Evolutionary conservation across 805 yeast genomes (phyloP).

Genomic region (Clavispora santaluciae): DNA sequence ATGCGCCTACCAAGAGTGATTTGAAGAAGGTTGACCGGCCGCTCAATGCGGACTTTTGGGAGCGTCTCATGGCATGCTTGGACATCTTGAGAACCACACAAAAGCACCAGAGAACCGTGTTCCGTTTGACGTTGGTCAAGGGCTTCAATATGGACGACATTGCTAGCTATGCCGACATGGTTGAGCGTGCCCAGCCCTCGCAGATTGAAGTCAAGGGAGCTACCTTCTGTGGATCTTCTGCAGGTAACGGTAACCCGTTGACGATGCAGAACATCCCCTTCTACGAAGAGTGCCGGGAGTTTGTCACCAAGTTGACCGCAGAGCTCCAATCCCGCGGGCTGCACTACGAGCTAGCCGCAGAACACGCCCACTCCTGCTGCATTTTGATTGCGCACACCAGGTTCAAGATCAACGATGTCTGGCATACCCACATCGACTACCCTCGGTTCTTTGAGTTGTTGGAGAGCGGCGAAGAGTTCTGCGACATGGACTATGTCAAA

Average conservation of each 20-base stretch:
- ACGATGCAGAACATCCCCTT: constrained; percentile 96
- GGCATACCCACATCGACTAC: constrained; percentile 91
- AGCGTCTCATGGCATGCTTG: constrained; percentile 72
- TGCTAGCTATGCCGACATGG: constrained; percentile 81
- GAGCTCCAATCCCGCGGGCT: constrained; percentile 65
- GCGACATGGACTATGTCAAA: constrained; percentile 72
- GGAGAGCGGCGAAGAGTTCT: constrained; percentile 60
- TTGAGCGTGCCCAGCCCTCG: constrained; percentile 74
- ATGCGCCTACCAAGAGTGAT: constrained; percentile 82
- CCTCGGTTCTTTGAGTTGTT: constrained; percentile 67
- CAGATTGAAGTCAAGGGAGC: constrained; percentile 93
- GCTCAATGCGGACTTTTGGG: constrained; percentile 88
- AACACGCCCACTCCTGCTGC: constrained; percentile 94
- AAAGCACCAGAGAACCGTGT: constrained; percentile 82
- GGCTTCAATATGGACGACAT: constrained; percentile 86
- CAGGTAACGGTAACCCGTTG: constrained; percentile 77
- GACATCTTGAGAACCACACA: constrained; percentile 73
- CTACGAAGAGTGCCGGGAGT: constrained; percentile 80
- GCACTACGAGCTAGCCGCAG: constrained; percentile 82
- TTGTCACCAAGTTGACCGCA: constrained; percentile 59
- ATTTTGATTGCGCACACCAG: constrained; percentile 73
- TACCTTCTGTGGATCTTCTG: constrained; percentile 88
- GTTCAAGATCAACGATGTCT: constrained; percentile 63
- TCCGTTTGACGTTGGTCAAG: constrained; percentile 83
- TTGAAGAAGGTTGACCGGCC: constrained; percentile 86